phyloP scores from a whole-genome alignment of 306 rosid species.

The Vigna unguiculata region DNA sequence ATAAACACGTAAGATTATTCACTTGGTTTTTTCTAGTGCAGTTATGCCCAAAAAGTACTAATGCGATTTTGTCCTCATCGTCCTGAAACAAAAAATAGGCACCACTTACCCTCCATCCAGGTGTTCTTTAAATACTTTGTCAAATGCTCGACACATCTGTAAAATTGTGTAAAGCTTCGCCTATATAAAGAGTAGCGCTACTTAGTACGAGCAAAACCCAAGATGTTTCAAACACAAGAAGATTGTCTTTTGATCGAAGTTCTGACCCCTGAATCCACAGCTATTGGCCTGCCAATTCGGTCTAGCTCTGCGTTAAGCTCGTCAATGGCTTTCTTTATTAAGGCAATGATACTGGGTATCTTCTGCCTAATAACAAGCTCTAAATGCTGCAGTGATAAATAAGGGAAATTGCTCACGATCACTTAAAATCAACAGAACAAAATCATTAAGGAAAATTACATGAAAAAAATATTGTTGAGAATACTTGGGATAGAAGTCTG shows the following conservation, averaged over 20 bases:
- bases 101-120: slow-evolving; percentile 92
- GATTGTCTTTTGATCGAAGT: slow-evolving; percentile 39
- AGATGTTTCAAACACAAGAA: slow-evolving; percentile 12
- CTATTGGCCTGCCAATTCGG: slow-evolving; percentile 86
- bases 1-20: slow-evolving; percentile 5
- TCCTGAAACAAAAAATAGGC: background rate
- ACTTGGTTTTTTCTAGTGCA: background rate
- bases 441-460: background rate
- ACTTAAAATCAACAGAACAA: background rate
- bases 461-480: slow-evolving; percentile 28
- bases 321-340: slow-evolving; percentile 83
- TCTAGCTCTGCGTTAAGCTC: slow-evolving; percentile 95
- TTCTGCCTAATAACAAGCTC: slow-evolving; percentile 81
- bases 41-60: background rate
- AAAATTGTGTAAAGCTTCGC: slow-evolving; percentile 91
- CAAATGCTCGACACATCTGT: slow-evolving; percentile 95
- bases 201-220: slow-evolving; percentile 6
- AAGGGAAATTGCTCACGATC: slow-evolving; percentile 28
- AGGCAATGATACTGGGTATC: slow-evolving; percentile 79
- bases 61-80: background rate
- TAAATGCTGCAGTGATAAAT: slow-evolving; percentile 64
- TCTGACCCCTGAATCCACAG: slow-evolving; percentile 86
- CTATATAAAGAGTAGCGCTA: slow-evolving; percentile 47
- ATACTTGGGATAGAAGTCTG: slow-evolving; percentile 81
- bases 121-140: slow-evolving; percentile 90